Evolutionary conservation across 2,329 filamentous ascomycete species (phyloP).

Genomic region (Neophaeococcomyces aloes): DNA sequence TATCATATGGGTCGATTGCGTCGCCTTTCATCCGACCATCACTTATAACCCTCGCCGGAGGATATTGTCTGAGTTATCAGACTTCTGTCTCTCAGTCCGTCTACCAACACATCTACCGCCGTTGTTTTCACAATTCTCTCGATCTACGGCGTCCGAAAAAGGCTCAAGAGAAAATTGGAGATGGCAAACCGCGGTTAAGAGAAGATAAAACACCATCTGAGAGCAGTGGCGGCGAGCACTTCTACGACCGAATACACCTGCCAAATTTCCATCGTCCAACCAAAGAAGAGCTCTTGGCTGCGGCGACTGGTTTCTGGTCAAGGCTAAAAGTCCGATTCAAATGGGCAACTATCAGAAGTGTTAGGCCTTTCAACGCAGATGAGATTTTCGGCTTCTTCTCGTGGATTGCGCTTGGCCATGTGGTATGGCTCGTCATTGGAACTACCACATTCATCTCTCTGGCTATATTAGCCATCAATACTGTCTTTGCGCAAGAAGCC

Average conservation of each 20-base stretch:
- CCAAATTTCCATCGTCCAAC: slow-evolving; percentile 72
- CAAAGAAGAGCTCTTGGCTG: slow-evolving; percentile 84
- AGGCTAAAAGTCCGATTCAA: slow-evolving; percentile 86
- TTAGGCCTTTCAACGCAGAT: slow-evolving; percentile 86
- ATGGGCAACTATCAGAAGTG: slow-evolving; percentile 92
- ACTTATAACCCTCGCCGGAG: background rate
- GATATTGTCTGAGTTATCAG: background rate
- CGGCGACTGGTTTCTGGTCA: slow-evolving; percentile 87
- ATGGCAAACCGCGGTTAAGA: slow-evolving; percentile 14
- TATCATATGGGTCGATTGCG: too few species aligned
- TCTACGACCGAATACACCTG: slow-evolving; percentile 56
- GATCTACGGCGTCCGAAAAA: slow-evolving; percentile 21
- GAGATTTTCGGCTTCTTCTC: slow-evolving; percentile 94
- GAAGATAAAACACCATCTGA: slow-evolving; percentile 12
- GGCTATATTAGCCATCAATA: slow-evolving; percentile 83
- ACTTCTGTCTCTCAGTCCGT: background rate
- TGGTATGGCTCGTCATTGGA: slow-evolving; percentile 91
- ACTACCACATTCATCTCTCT: slow-evolving; percentile 96
- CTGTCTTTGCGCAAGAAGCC: slow-evolving; percentile 93
- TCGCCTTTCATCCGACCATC: too few species aligned
- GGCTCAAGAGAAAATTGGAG: slow-evolving; percentile 26
- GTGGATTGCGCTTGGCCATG: slow-evolving; percentile 86
- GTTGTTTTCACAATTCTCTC: background rate
- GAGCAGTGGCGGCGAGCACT: slow-evolving; percentile 28
- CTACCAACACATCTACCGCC: background rate